phyloP scores from a whole-genome alignment of 306 rosid genomes.

The Begonia peltatifolia region DNA sequence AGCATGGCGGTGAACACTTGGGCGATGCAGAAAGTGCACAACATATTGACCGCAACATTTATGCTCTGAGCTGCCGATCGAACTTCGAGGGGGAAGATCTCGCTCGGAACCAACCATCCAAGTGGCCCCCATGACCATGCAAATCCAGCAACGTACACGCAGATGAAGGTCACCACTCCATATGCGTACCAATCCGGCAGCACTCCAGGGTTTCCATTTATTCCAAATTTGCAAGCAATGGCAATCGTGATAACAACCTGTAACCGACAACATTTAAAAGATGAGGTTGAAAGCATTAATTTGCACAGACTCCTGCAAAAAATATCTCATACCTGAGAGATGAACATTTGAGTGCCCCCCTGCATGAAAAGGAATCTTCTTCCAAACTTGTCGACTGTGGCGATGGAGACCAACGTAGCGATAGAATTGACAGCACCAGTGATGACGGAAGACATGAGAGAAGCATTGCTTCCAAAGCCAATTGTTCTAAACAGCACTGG shows the following conservation, averaged over 20 bases:
- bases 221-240: conserved; percentile 47
- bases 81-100: conserved; percentile 52
- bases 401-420: conserved; percentile 35
- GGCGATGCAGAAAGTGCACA: conserved; percentile 47
- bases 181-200: conserved; percentile 35
- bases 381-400: conserved; percentile 45
- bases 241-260: conserved; percentile 42
- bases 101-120: conserved; percentile 78
- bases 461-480: conserved; percentile 51
- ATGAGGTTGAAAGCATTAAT: not conserved
- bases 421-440: conserved; percentile 32
- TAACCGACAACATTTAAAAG: not conserved
- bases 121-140: conserved; percentile 93
- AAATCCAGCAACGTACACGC: conserved; percentile 41
- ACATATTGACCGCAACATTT: conserved; percentile 49
- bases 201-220: conserved; percentile 37
- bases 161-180: conserved; percentile 29
- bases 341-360: conserved; percentile 68
- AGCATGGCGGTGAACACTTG: conserved; percentile 57
- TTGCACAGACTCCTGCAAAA: not conserved
- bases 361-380: conserved; percentile 53
- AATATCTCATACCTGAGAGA: conserved; percentile 32
- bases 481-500: conserved; percentile 68
- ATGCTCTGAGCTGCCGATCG: conserved; percentile 52
- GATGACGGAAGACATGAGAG: conserved; percentile 54